These are phyloP conservation scores for Cladosporium oxysporum DNA, from an alignment of 2,329 filamentous ascomycete species.

Conservation along the genomic window DNA sequence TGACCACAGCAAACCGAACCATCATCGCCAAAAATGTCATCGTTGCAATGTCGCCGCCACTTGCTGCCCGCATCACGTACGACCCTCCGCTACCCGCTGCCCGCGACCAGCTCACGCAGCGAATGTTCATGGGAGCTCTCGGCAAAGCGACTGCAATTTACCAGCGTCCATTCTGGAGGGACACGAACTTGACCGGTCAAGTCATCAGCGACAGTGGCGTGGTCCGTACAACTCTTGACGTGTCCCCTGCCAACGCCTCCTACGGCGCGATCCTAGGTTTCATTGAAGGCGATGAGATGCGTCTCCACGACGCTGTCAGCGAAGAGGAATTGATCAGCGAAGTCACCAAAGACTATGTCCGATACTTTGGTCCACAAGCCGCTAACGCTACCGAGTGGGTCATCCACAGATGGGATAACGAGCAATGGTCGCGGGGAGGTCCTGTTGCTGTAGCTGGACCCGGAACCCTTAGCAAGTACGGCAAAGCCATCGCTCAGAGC, in stretches of 20 bases:
- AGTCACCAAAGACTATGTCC: constrained; percentile 25
- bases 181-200: constrained; percentile 28
- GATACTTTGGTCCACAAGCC: constrained; percentile 25
- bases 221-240: constrained; percentile 29
- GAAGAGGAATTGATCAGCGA: constrained; percentile 25
- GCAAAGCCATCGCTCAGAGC: constrained; percentile 22
- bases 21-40: constrained; percentile 23
- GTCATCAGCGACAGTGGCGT: constrained; percentile 25
- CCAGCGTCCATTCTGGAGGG: constrained; percentile 28
- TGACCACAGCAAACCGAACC: not conserved
- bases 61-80: constrained; percentile 20
- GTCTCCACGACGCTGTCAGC: constrained; percentile 25
- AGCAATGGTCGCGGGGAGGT: constrained; percentile 31
- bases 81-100: constrained; percentile 19
- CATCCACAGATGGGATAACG: constrained; percentile 31
- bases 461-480: constrained; percentile 28
- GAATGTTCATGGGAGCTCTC: constrained; percentile 22
- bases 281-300: constrained; percentile 31
- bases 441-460: constrained; percentile 30
- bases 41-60: constrained; percentile 24
- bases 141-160: constrained; percentile 25
- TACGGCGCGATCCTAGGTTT: constrained; percentile 35
- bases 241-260: constrained; percentile 25
- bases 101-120: constrained; percentile 22
- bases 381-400: constrained; percentile 25